Percentiles rank a stretch among this genome's conserved stretches.
These are phyloP conservation scores for Allomyces javanicus DNA, from an alignment of 192 early-diverging fungal species.

Conservation along the genomic window DNA sequence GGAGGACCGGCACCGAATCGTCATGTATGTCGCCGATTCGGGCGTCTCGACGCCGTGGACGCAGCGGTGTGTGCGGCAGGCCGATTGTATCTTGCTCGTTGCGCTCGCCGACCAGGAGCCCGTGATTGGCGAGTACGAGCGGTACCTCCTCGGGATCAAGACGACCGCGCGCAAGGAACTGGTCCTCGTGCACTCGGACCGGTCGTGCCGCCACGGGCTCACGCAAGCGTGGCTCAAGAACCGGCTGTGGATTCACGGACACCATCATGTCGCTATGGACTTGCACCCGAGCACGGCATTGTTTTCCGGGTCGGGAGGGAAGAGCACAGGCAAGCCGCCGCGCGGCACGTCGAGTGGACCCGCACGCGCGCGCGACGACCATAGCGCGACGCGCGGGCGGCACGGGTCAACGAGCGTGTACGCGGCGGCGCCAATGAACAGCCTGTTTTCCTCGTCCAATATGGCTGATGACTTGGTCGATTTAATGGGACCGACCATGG, in stretches of 20 bases:
- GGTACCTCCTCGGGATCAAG: constrained; percentile 76
- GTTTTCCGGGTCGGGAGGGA: no score
- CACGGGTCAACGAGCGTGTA: neutral
- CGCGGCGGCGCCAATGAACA: neutral
- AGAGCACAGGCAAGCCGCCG: no score
- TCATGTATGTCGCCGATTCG: constrained; percentile 91
- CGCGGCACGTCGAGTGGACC: no score
- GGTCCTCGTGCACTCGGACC: constrained; percentile 66
- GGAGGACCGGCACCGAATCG: constrained; percentile 68
- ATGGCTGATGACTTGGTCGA: no score
- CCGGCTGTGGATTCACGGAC: constrained; percentile 82
- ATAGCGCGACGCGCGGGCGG: neutral
- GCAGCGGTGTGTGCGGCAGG: constrained; percentile 78
- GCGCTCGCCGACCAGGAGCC: constrained; percentile 80
- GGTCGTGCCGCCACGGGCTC: constrained; percentile 53
- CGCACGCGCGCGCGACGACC: neutral
- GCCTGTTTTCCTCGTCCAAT: no score
- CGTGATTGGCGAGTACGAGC: constrained; percentile 77
- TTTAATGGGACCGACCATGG: constrained; percentile 6
- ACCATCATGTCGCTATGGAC: constrained; percentile 81
- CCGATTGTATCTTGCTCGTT: constrained; percentile 89
- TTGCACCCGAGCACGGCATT: neutral
- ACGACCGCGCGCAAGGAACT: constrained; percentile 96
- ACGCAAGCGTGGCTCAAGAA: constrained; percentile 86
- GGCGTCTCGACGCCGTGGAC: constrained; percentile 82